Evolutionary conservation across 2,329 filamentous ascomycete species (phyloP).

Genomic region (Alternaria sp.): DNA sequence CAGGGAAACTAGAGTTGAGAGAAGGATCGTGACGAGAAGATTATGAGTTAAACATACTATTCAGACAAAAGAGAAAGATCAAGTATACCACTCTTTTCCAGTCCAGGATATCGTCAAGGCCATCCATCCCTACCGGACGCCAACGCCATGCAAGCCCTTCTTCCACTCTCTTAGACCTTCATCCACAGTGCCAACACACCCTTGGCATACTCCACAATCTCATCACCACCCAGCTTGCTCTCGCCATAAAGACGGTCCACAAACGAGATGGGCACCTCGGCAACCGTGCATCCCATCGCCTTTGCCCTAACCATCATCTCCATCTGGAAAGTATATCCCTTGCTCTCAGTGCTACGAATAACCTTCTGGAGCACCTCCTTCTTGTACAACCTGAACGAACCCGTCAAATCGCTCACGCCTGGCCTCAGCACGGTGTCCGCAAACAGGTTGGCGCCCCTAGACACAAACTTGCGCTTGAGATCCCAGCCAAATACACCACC

Average conservation of each 20-base stretch:
- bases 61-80: constrained; percentile 12
- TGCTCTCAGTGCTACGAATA: constrained; percentile 89
- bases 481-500: constrained; percentile 96
- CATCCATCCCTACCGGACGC: constrained; percentile 30
- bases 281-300: constrained; percentile 92
- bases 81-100: constrained; percentile 3
- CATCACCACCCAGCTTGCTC: constrained; percentile 90
- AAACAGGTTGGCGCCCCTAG: constrained; percentile 90
- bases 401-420: constrained; percentile 94
- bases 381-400: constrained; percentile 95
- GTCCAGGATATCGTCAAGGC: constrained; percentile 11
- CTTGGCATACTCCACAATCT: constrained; percentile 97
- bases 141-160: constrained; percentile 33
- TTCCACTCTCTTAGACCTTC: constrained; percentile 53
- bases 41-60: constrained; percentile 25
- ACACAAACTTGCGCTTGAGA: constrained; percentile 79
- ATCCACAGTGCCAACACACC: constrained; percentile 60
- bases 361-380: constrained; percentile 87
- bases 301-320: constrained; percentile 99
- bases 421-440: constrained; percentile 93
- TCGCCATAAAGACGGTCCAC: constrained; percentile 93
- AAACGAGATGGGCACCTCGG: constrained; percentile 95
- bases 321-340: constrained; percentile 99
- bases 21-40: constrained; percentile 6
- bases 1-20: no score